Base-by-base conservation (phyloP, 2,329 filamentous ascomycete genomes). In the Orbilia brochopaga region DNA sequence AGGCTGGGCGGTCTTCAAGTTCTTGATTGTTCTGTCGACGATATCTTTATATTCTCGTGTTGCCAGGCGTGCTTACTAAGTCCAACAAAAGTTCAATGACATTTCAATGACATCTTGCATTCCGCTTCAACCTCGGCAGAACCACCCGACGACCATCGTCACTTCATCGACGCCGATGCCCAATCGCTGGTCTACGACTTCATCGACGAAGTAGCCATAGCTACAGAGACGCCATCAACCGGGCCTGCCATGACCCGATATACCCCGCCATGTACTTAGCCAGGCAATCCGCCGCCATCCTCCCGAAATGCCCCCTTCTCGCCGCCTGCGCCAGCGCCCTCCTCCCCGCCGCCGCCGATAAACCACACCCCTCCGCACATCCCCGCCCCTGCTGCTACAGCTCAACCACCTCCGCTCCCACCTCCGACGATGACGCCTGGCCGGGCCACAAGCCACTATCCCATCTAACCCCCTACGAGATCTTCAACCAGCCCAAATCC, bases 401-500 rank as follows among this genome's bases (percentile, higher is more conserved):
- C n/a, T n/a, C 59, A 30, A 59, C 59, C 23, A 23, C 58, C 24
- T 3, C 66, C 13, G 24, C 48, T 7, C 23, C 58, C 4, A 19
- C 19, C n/a, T 10, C 56, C 8, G 35, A 46, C 32, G 30, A 30
- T 2, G 44, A 50, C n/a, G n/a, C n/a, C 17, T 72, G 67, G 67
- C 67, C 67, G 2, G 56, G 57, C 1, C 15, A 32, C 6, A 72
- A 72, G 35, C 60, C 67, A 1, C 51, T 61, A 8, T 44, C 67
- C 42, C 60, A 72, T 37, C 44, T 72, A 8, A 72, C 67, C 32
- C 67, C 67, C 13, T 72, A 72, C 52, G 67, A 72, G 42, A 61
- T 72, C 55, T 72, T 72, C 51, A 61, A 72, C 42, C 67, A 72
- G 23, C 60, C 67, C 10, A 50, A 40, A 24, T 65, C 30, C 10